These are phyloP conservation scores for Mortierella sp. DNA, from an alignment of 371 early-diverging fungal species.

Conservation along the genomic window DNA sequence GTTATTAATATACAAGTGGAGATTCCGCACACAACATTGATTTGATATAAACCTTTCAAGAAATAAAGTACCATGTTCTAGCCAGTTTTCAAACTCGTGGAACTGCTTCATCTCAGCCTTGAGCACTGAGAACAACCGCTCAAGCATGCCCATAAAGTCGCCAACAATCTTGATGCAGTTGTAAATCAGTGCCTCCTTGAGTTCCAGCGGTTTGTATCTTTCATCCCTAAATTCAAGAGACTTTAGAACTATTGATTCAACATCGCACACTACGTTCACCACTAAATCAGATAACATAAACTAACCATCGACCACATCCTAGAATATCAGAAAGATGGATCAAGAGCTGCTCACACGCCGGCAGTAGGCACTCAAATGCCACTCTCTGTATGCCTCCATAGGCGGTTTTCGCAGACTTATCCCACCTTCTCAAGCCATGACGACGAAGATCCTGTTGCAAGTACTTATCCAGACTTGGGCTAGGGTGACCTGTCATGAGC, in stretches of 20 bases:
- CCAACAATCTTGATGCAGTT: conserved; percentile 42
- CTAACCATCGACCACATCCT: conserved; percentile 47
- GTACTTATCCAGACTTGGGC: conserved; percentile 37
- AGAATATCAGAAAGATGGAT: conserved; percentile 40
- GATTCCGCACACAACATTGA: too few species aligned
- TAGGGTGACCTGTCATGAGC: conserved; percentile 36
- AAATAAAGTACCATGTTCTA: conserved; percentile 35
- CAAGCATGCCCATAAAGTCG: conserved; percentile 39
- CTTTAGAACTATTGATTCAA: neutral
- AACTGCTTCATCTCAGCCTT: conserved; percentile 38
- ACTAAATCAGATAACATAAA: neutral
- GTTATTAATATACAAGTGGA: too few species aligned
- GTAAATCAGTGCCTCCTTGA: conserved; percentile 25
- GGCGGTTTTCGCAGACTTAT: conserved; percentile 24
- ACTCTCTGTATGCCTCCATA: conserved; percentile 29
- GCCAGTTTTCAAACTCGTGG: conserved; percentile 47
- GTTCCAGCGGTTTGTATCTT: conserved; percentile 18
- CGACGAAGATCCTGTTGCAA: conserved; percentile 37
- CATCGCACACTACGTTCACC: too few species aligned
- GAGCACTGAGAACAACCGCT: conserved; percentile 31
- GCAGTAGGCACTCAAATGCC: conserved; percentile 43
- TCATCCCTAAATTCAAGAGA: conserved; percentile 21
- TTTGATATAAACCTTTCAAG: too few species aligned
- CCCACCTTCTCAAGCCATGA: conserved; percentile 42
- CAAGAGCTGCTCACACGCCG: conserved; percentile 44